phyloP scores from a whole-genome alignment of 140 eudicot species.

The Erigeron philadelphicus region DNA sequence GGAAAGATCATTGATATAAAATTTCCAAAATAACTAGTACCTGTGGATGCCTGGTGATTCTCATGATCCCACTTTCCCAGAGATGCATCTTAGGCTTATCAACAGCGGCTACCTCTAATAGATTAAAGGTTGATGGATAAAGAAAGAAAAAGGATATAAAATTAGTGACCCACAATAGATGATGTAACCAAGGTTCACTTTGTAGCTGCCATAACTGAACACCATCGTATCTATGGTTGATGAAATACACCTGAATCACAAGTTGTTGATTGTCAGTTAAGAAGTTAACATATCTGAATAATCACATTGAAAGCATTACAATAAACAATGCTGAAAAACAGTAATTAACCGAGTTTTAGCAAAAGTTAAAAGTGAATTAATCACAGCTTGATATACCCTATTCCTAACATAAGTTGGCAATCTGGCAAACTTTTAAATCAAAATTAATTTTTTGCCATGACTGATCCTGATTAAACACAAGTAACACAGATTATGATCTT shows the following conservation, averaged over 20 bases:
- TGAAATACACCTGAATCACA: conserved; percentile 78
- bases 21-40: conserved; percentile 29
- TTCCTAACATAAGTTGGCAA: not conserved
- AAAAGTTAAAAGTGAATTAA: not conserved
- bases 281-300: not conserved
- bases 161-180: conserved; percentile 60
- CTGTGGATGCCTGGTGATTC: conserved; percentile 99
- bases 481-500: not conserved
- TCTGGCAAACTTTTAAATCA: not conserved
- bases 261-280: not conserved
- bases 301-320: not conserved
- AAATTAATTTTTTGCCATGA: not conserved
- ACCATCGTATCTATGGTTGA: conserved; percentile 94
- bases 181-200: conserved; percentile 65
- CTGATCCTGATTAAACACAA: not conserved
- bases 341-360: not conserved
- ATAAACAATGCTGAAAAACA: not conserved
- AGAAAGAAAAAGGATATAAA: conserved; percentile 86
- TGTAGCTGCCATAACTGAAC: conserved; percentile 94
- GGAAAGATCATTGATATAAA: not conserved
- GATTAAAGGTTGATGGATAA: conserved; percentile 88
- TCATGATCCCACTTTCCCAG: conserved; percentile 99
- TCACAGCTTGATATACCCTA: not conserved
- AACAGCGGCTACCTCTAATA: conserved; percentile 98
- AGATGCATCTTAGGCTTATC: conserved; percentile 99